A percentile compares a stretch with the other conserved stretches of the same genome.
These are phyloP conservation scores for Jamesozyma spencerorum DNA, from an alignment of 805 yeast genomes.

Conservation along the genomic window DNA sequence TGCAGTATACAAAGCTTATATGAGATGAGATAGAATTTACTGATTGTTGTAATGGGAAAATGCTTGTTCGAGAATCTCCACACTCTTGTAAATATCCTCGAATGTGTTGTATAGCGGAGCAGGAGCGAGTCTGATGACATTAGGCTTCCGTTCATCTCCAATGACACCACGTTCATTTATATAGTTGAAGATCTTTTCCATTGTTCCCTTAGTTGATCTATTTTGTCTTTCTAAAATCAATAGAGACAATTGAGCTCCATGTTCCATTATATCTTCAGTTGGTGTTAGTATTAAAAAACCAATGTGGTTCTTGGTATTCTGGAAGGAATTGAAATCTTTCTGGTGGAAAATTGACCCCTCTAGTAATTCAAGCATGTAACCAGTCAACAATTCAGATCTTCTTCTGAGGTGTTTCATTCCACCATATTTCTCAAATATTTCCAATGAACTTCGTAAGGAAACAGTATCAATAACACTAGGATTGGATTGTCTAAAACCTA, in stretches of 20 bases:
- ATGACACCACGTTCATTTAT: conserved; percentile 53
- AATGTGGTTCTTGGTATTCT: conserved; percentile 24
- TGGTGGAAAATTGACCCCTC: conserved; percentile 37
- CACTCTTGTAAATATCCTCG: conserved; percentile 46
- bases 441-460: conserved; percentile 56
- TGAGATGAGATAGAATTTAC: too few relatives aligned
- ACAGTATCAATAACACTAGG: conserved; percentile 84
- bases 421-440: conserved; percentile 49
- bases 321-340: conserved; percentile 2
- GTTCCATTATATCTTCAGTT: conserved; percentile 34
- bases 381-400: conserved; percentile 51
- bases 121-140: conserved; percentile 86
- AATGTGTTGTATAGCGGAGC: conserved; percentile 75
- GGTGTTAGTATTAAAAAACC: conserved; percentile 71
- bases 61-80: conserved; percentile 36
- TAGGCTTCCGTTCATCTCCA: conserved; percentile 84
- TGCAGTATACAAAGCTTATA: too few relatives aligned
- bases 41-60: conserved; percentile 13
- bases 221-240: conserved; percentile 35
- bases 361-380: conserved; percentile 43
- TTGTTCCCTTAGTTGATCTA: neutral
- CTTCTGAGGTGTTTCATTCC: conserved; percentile 51
- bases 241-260: conserved; percentile 83
- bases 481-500: conserved; percentile 83
- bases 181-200: conserved; percentile 34